Evolutionary conservation across 78 protist species (phyloP).

Genomic region (Dictyostelium discoideum): DNA sequence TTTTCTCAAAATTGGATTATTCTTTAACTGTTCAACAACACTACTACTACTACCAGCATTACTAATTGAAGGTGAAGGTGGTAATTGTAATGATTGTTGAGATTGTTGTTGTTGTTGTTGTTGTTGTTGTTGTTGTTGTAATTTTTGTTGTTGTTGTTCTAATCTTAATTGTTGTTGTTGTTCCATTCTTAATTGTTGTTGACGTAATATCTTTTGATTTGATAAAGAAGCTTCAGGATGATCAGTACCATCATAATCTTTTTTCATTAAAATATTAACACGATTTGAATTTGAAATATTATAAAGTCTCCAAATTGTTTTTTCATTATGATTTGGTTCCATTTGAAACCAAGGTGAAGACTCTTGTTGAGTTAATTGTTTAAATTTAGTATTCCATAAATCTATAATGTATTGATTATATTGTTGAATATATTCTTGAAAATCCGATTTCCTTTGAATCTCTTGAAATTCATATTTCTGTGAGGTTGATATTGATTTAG

Average conservation of each 20-base stretch:
- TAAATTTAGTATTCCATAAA: neutral
- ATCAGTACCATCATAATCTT: slow-evolving; percentile 66
- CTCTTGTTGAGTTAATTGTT: neutral
- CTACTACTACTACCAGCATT: neutral
- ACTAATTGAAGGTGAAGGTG: neutral
- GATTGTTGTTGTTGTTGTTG: neutral
- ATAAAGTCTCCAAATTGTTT: slow-evolving; percentile 25
- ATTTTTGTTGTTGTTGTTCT: neutral
- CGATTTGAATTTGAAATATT: slow-evolving; percentile 26
- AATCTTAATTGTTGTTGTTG: slow-evolving; percentile 18
- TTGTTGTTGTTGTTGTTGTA: neutral
- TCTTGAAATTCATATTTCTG: slow-evolving; percentile 60
- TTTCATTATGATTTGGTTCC: slow-evolving; percentile 6
- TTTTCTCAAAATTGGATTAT: slow-evolving; percentile 4
- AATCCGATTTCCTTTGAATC: slow-evolving; percentile 12
- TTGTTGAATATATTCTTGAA: neutral
- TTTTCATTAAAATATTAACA: slow-evolving; percentile 9
- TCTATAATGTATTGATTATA: neutral
- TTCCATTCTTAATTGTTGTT: neutral
- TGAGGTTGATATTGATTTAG: slow-evolving; percentile 18
- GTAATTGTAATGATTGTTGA: neutral
- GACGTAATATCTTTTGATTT: slow-evolving; percentile 5
- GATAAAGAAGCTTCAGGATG: slow-evolving; percentile 53
- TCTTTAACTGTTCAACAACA: slow-evolving; percentile 4
- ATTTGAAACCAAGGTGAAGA: slow-evolving; percentile 18